A percentile compares a stretch with the other conserved stretches of the same genome.
Conservation (phyloP, 2,329 filamentous ascomycete species). For the Penicillium nordicum region DNA sequence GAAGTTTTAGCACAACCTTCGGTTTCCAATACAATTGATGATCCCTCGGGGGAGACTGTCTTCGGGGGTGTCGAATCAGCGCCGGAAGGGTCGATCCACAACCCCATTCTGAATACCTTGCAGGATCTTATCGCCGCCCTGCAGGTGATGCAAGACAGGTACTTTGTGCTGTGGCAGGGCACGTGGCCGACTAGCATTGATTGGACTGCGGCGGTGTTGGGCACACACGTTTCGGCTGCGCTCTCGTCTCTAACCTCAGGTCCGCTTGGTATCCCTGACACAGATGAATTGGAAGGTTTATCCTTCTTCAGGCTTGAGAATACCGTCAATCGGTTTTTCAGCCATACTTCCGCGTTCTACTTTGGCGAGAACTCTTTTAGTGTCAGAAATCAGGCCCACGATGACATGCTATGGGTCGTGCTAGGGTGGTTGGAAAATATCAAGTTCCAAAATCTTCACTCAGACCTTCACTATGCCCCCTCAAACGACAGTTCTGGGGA, state of each 20-base stretch:
- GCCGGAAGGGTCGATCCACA: conserved; percentile 9
- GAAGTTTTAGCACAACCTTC: conserved; percentile 13
- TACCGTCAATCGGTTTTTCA: conserved; percentile 77
- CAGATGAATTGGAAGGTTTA: conserved; percentile 16
- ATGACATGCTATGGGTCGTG: conserved; percentile 95
- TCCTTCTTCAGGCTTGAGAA: conserved; percentile 61
- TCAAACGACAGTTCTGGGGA: conserved; percentile 21
- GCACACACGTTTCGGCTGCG: conserved; percentile 72
- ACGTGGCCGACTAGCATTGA: conserved; percentile 86
- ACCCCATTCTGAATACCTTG: conserved; percentile 29
- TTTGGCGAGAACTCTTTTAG: conserved; percentile 79
- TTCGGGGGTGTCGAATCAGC: conserved; percentile 6
- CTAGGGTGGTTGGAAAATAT: conserved; percentile 83
- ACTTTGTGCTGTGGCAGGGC: conserved; percentile 73
- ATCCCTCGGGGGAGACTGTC: conserved; percentile 9
- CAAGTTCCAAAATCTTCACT: conserved; percentile 71
- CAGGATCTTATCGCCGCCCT: conserved; percentile 60
- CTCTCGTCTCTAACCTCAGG: conserved; percentile 65
- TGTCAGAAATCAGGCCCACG: conserved; percentile 75
- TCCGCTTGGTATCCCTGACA: conserved; percentile 43
- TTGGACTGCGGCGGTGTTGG: conserved; percentile 85
- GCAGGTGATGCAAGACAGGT: conserved; percentile 70
- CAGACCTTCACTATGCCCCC: conserved; percentile 55
- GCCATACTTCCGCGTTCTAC: conserved; percentile 72
- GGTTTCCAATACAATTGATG: background rate